Percentiles rank a stretch among this genome's conserved stretches.
Evolutionary conservation across 257 asterid species (phyloP).

Genomic region (Solanum pennellii): DNA sequence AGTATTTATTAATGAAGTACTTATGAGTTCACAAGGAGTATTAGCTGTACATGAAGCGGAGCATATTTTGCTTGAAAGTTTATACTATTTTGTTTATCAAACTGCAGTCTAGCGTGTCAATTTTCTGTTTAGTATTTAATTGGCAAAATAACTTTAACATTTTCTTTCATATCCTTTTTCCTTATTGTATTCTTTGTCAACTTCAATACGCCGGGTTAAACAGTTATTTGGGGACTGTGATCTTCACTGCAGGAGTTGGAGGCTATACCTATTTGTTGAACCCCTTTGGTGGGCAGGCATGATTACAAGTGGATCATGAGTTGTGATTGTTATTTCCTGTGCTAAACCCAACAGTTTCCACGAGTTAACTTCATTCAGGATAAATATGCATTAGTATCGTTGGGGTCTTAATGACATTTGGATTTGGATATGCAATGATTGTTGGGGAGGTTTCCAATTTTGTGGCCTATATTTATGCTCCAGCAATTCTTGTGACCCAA

Average conservation of each 20-base stretch:
- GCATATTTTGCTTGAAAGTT: not conserved
- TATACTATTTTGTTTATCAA: not conserved
- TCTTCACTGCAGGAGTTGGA: conserved; percentile 52
- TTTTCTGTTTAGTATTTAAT: not conserved
- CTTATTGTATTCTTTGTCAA: not conserved
- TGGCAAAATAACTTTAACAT: not conserved
- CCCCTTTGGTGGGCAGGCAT: conserved; percentile 99
- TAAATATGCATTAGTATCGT: not conserved
- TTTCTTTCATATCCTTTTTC: not conserved
- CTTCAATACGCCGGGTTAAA: not conserved
- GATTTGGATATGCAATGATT: conserved; percentile 41
- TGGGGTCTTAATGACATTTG: not conserved
- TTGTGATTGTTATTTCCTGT: not conserved
- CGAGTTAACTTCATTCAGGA: not conserved
- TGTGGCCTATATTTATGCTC: conserved; percentile 85
- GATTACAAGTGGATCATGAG: conserved; percentile 39
- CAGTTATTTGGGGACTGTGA: not conserved
- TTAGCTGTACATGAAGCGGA: not conserved
- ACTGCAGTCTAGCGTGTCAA: not conserved
- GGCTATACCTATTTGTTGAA: conserved; percentile 73
- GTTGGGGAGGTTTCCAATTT: conserved; percentile 79
- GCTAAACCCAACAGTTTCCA: not conserved
- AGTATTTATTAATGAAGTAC: not conserved
- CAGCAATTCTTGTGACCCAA: conserved; percentile 92
- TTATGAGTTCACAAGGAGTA: not conserved